These are phyloP conservation scores for Rhizophagus clarus DNA, from an alignment of 192 early-diverging fungal genomes.

Conservation along the genomic window DNA sequence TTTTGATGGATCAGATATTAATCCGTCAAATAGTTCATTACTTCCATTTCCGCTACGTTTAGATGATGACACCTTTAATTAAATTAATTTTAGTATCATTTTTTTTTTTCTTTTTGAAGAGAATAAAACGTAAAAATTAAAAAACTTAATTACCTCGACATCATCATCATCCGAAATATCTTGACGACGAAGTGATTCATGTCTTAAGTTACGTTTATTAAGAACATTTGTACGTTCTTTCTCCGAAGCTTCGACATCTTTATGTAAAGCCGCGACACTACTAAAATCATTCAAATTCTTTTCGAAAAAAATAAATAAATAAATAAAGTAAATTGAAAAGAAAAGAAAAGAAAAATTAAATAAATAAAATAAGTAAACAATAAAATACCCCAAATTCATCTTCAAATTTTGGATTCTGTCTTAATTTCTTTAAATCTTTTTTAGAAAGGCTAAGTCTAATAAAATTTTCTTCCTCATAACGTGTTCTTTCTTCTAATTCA, in stretches of 20 bases:
- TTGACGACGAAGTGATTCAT: conserved; percentile 32
- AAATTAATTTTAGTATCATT: neutral
- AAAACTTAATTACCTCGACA: conserved; percentile 15
- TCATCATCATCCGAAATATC: conserved; percentile 43
- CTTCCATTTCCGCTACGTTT: conserved; percentile 8
- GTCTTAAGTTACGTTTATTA: conserved; percentile 44
- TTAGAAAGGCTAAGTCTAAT: conserved; percentile 69
- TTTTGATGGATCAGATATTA: conserved; percentile 34
- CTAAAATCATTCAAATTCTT: conserved; percentile 61
- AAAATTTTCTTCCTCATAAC: conserved; percentile 91
- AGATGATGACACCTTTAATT: conserved; percentile 22
- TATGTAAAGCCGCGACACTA: conserved; percentile 49
- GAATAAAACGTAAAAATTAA: neutral
- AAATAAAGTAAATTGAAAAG: neutral
- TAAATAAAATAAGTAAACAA: neutral
- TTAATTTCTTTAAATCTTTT: conserved; percentile 73
- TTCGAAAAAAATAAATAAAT: conserved; percentile 4
- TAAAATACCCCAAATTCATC: conserved; percentile 80
- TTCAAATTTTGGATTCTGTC: conserved; percentile 63
- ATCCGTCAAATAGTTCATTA: conserved; percentile 41
- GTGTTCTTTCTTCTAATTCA: conserved; percentile 56
- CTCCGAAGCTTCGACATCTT: conserved; percentile 50
- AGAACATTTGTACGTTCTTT: conserved; percentile 51
- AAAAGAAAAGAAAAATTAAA: neutral
- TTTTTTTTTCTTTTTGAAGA: neutral